Conservation (phyloP, 768 basidiomycete species). For the Russula olivacea region DNA sequence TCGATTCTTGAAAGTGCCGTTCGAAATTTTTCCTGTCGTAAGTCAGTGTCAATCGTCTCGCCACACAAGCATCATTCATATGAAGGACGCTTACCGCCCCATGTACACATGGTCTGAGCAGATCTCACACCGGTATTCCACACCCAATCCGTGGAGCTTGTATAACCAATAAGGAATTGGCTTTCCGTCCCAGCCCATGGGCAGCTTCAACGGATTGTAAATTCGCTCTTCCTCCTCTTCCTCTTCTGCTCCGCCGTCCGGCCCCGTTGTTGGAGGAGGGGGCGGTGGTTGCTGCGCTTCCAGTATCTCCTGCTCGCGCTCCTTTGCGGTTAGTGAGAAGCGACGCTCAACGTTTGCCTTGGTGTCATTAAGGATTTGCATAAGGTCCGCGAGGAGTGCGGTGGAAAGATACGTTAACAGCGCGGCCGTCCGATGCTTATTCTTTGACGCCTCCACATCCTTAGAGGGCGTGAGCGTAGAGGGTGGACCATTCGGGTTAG, state of each 20-base stretch:
- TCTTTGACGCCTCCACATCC: conserved; percentile 31
- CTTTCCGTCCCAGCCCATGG: conserved; percentile 97
- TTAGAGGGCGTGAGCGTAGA: conserved; percentile 32
- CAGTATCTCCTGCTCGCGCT: conserved; percentile 88
- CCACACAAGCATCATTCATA: not conserved
- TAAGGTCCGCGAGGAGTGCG: conserved; percentile 58
- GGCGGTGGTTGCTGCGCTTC: conserved; percentile 58
- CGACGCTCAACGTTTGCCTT: conserved; percentile 95
- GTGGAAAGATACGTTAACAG: conserved; percentile 65
- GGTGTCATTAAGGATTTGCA: conserved; percentile 73
- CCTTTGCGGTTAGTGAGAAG: conserved; percentile 94
- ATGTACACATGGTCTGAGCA: conserved; percentile 96
- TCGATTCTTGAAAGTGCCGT: conserved; percentile 93
- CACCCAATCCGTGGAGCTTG: conserved; percentile 96
- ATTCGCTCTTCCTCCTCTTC: conserved; percentile 96
- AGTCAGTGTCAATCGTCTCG: not conserved
- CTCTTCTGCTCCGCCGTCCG: conserved; percentile 55
- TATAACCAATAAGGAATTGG: conserved; percentile 99
- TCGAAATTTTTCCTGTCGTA: conserved; percentile 89
- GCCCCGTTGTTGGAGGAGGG: conserved; percentile 41
- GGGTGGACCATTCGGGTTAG: conserved; percentile 56
- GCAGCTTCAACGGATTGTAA: conserved; percentile 96
- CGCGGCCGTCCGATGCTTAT: conserved; percentile 60
- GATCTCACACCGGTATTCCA: conserved; percentile 96
- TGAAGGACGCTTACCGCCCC: conserved; percentile 59